These are phyloP conservation scores for Micromonas pusilla DNA, from an alignment of 139 green algal genomes.

Conservation along the genomic window DNA sequence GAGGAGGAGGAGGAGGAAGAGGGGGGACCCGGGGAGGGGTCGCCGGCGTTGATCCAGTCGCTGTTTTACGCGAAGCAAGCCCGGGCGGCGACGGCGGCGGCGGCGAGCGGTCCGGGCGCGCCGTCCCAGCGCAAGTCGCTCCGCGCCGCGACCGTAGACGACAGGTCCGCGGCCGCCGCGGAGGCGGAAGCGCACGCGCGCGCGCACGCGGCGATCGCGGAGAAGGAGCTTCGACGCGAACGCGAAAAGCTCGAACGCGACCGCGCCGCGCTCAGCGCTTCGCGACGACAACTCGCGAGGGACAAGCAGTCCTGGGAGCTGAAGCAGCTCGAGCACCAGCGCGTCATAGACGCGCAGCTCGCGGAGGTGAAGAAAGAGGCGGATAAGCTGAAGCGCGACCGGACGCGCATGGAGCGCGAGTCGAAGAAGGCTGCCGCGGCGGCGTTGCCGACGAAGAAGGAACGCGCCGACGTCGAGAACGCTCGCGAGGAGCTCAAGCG, in stretches of 20 bases:
- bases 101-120: too few relatives aligned
- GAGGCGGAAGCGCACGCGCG: too few relatives aligned
- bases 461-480: slow-evolving; percentile 54
- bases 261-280: slow-evolving; percentile 38
- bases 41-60: not conserved
- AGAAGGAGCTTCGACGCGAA: not conserved
- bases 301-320: not conserved
- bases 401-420: slow-evolving; percentile 62
- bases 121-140: too few relatives aligned
- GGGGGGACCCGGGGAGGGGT: not conserved
- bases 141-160: too few relatives aligned
- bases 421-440: slow-evolving; percentile 48
- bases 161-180: too few relatives aligned
- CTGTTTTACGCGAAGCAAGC: not conserved
- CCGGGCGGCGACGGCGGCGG: not conserved
- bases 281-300: not conserved
- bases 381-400: slow-evolving; percentile 49
- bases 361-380: not conserved
- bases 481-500: slow-evolving; percentile 27
- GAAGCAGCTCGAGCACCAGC: not conserved
- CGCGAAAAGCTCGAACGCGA: not conserved
- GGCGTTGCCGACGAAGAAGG: slow-evolving; percentile 70
- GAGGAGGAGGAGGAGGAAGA: not conserved
- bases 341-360: not conserved
- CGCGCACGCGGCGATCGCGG: not conserved